A percentile compares a stretch with the other conserved stretches of the same genome.
Evolutionary conservation across 306 rosid genomes (phyloP).

Genomic region (Clitoria ternatea): DNA sequence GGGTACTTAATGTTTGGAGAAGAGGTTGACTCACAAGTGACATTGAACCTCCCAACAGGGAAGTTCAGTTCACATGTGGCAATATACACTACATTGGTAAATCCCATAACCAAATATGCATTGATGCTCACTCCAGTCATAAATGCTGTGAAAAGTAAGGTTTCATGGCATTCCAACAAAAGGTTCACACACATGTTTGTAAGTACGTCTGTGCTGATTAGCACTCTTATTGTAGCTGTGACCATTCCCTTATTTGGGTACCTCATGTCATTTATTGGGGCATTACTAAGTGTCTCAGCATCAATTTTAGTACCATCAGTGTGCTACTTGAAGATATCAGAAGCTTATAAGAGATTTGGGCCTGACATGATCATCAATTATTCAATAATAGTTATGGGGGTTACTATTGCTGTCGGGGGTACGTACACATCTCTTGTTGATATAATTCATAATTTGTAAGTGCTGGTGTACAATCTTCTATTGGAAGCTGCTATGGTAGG

Average conservation of each 20-base stretch:
- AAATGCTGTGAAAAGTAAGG: slow-evolving; percentile 38
- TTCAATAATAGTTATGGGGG: slow-evolving; percentile 45
- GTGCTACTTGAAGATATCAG: slow-evolving; percentile 79
- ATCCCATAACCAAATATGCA: slow-evolving; percentile 72
- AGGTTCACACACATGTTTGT: slow-evolving; percentile 32
- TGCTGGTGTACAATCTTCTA: not conserved
- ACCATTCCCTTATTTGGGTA: slow-evolving; percentile 44
- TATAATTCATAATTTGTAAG: slow-evolving; percentile 33
- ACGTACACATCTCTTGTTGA: slow-evolving; percentile 53
- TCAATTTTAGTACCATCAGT: slow-evolving; percentile 59
- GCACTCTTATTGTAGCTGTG: slow-evolving; percentile 48
- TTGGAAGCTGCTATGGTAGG: not conserved
- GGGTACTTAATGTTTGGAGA: slow-evolving; percentile 75
- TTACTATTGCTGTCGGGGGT: slow-evolving; percentile 42
- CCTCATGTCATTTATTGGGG: slow-evolving; percentile 69
- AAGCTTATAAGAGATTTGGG: slow-evolving; percentile 39
- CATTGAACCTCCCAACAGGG: slow-evolving; percentile 54
- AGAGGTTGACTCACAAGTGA: slow-evolving; percentile 57
- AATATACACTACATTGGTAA: slow-evolving; percentile 63
- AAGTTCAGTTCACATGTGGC: slow-evolving; percentile 59
- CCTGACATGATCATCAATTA: slow-evolving; percentile 32
- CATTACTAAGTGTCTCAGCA: slow-evolving; percentile 53
- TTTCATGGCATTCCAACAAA: slow-evolving; percentile 33
- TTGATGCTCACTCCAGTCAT: slow-evolving; percentile 64
- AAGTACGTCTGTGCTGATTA: slow-evolving; percentile 40